Base-by-base conservation (phyloP, 768 basidiomycete genomes). In the Kwoniella sp. region DNA sequence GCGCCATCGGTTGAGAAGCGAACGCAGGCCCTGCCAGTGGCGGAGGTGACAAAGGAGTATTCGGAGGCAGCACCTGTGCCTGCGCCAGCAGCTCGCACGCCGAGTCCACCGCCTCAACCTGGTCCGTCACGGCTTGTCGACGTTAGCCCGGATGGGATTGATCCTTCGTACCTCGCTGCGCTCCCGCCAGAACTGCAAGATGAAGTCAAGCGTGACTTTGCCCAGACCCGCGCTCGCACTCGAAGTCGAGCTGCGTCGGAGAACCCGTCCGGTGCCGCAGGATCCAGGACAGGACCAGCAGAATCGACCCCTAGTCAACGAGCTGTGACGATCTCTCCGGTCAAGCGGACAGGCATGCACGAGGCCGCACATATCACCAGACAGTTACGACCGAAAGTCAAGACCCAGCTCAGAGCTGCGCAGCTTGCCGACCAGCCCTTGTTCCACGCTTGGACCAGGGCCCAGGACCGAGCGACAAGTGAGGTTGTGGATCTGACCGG, bases 81-180 rank as follows among this genome's bases (percentile, higher is more conserved):
- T n/a, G n/a, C n/a, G n/a, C n/a, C n/a, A n/a, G n/a, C n/a, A n/a
- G n/a, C n/a, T n/a, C n/a, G n/a, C n/a, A n/a, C n/a, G n/a, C n/a
- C n/a, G n/a, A n/a, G n/a, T 5, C 32, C 50, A 19, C 19, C 42
- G 20, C 58, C 59, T n/a, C 32, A 23, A 27, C 51, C 60, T 17
- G 58, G 60, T 5, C 65, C 58, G 1, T 61, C 50, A 2, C 36
- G 22, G 14, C 3, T 27, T 6, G 54, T 6, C 46, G 54, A 10
- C 32, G 47, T 5, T 28, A 22, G 55, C 14, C 57, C 66, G 9
- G 56, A 61, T 20, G 70, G 63, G 17, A 69, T 73, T 20, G 72
- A 73, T 49, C 62, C 63, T 1, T 68, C 68, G 0, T 60, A 68
- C 28, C 60, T 67, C 28, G 64, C 67, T 32, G 62, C 65, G 5